phyloP scores from a whole-genome alignment of 306 rosid species.

The Casuarina glauca region DNA sequence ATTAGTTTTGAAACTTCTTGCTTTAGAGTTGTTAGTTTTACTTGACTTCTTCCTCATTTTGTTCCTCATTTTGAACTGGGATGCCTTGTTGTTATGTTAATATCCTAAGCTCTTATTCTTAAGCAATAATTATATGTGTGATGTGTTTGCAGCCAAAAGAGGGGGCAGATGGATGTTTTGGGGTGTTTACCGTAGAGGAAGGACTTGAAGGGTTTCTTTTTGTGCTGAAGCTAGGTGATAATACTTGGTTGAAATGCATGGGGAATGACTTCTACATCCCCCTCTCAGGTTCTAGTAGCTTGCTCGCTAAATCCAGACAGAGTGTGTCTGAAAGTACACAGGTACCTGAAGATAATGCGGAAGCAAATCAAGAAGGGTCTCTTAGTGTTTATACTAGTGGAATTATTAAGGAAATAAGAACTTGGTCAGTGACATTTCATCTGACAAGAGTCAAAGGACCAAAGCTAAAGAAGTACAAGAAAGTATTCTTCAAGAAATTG shows the following conservation, averaged over 20 bases:
- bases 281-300: constrained; percentile 47
- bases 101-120: constrained; percentile 7
- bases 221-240: constrained; percentile 71
- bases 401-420: constrained; percentile 73
- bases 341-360: constrained; percentile 34
- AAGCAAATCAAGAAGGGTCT: constrained; percentile 45
- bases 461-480: constrained; percentile 81
- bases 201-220: constrained; percentile 75
- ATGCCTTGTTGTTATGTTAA: not conserved
- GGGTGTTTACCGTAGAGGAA: constrained; percentile 66
- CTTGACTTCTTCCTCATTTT: constrained; percentile 2
- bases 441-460: constrained; percentile 52
- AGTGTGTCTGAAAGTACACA: constrained; percentile 33
- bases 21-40: not conserved
- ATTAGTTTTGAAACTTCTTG: constrained; percentile 12
- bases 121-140: constrained; percentile 1
- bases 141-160: constrained; percentile 65
- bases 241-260: constrained; percentile 60
- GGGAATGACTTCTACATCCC: constrained; percentile 85
- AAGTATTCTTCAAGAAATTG: constrained; percentile 85
- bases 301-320: constrained; percentile 29
- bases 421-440: constrained; percentile 72
- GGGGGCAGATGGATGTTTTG: constrained; percentile 57
- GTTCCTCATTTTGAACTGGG: constrained; percentile 16
- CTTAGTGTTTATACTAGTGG: constrained; percentile 51